A percentile compares a stretch with the other conserved stretches of the same genome.
These are phyloP conservation scores for Cucumis sativus DNA, from an alignment of 306 rosid genomes.

Conservation along the genomic window DNA sequence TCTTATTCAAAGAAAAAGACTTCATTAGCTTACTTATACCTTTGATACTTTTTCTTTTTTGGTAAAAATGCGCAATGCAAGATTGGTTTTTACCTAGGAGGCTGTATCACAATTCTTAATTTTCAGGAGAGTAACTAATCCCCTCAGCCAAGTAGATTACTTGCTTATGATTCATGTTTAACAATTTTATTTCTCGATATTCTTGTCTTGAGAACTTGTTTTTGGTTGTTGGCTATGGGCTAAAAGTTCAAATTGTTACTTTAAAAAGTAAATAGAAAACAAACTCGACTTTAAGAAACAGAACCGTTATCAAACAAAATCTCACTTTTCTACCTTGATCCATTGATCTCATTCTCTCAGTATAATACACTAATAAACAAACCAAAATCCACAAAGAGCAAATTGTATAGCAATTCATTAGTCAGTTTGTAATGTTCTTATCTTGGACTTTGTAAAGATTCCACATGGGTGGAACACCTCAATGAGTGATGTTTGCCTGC, in stretches of 20 bases:
- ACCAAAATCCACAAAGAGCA: neutral
- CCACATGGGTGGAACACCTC: neutral
- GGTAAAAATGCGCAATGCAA: neutral
- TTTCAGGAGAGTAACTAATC: neutral
- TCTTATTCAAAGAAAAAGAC: neutral
- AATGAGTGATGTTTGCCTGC: slow-evolving; percentile 11
- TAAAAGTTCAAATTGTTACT: neutral
- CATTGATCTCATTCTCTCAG: neutral
- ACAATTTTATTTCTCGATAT: neutral
- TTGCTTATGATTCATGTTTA: neutral
- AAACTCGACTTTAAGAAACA: neutral
- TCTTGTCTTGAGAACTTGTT: neutral
- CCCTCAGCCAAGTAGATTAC: neutral
- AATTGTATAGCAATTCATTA: neutral
- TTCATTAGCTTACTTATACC: neutral
- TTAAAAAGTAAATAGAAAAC: neutral
- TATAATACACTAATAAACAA: neutral
- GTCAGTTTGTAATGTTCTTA: neutral
- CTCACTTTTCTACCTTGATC: neutral
- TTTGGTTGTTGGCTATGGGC: neutral
- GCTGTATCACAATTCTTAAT: neutral
- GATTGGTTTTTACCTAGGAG: neutral
- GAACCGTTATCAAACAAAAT: neutral
- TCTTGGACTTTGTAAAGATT: neutral
- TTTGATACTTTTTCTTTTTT: neutral